Evolutionary conservation across 345 rosid species (phyloP).

Genomic region (Pistacia integerrima): DNA sequence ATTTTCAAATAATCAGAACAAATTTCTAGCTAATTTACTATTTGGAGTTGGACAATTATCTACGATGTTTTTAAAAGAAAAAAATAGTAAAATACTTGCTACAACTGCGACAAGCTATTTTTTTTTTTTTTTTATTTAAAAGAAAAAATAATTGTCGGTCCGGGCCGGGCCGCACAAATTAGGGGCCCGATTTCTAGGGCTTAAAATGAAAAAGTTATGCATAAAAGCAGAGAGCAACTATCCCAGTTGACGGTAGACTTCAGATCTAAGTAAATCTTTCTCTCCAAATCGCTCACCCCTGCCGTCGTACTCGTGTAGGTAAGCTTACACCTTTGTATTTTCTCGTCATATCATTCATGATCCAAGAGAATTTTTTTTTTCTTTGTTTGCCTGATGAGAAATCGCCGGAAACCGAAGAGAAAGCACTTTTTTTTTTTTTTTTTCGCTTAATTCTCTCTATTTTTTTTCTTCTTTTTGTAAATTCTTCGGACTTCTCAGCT

Average conservation of each 20-base stretch:
- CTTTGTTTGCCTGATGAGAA: conserved; percentile 7
- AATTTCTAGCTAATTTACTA: too few relatives aligned
- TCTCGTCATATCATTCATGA: background rate
- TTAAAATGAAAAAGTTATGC: too few relatives aligned
- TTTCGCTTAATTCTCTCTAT: background rate
- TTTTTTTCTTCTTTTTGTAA: background rate
- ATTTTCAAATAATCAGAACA: too few relatives aligned
- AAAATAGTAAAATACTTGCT: too few relatives aligned
- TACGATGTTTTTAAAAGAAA: too few relatives aligned
- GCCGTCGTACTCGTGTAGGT: conserved; percentile 1
- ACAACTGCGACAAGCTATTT: too few relatives aligned
- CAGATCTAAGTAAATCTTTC: background rate
- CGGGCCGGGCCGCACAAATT: background rate
- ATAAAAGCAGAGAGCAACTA: too few relatives aligned
- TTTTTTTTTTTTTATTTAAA: too few relatives aligned
- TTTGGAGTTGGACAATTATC: too few relatives aligned
- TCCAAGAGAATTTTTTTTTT: background rate
- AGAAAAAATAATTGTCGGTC: too few relatives aligned
- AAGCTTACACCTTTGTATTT: background rate
- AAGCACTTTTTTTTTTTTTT: too few relatives aligned
- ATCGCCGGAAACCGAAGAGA: background rate
- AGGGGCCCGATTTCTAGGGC: background rate
- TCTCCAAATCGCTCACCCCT: background rate
- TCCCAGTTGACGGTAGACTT: background rate
- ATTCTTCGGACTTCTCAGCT: background rate